Evolutionary conservation across 1,284 basidiomycete species (phyloP), one percentile per base, ranked within the genome.

Genomic region (Marasmius sp.): DNA sequence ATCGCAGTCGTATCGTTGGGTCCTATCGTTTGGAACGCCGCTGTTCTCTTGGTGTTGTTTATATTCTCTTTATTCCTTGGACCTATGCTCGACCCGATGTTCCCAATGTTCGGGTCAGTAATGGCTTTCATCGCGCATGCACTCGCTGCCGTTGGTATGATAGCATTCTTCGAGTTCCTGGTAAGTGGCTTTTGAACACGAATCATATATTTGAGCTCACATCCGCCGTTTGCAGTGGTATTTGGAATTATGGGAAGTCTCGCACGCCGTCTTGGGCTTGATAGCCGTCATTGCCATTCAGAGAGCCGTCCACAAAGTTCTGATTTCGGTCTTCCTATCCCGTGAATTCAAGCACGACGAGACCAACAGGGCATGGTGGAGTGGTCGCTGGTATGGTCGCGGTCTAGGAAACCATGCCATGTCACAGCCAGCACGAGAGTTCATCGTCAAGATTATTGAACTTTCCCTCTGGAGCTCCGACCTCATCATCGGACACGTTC

Each of bases 301-400:
- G 75, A 88, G 95, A 62, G 92, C 92, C 33, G 79, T 97, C 66
- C 91, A 95, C 85, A 98, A 98, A 80, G 83, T 95, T 61, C 80
- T 97, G 65, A 97, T 98, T 69, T 82, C 95, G 0, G 89, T 96
- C 60, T 94, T 96, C 85, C 81, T 98, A 48, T 92, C 94, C 38
- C 89, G 95, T 66, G 95, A 98, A 77, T 96, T 97, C 85, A 97
- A 97, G 79, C 94, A 97, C 71, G 95, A 98, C 73, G 95, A 97
- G 80, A 95, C 94, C 20, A 98, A 97, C 78, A 85, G 94, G 38
- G 95, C 95, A 9, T 98, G 95, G 95, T 98, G 95, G 95, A 96
- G 94, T 47, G 95, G 95, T 71, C 87, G 93, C 67, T 97, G 95
- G 95, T 96, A 95, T 74, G 94, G 94, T 60, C 90, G 95, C 56